These are phyloP conservation scores for Trifolium subterraneum DNA, from an alignment of 306 rosid genomes.

Conservation along the genomic window DNA sequence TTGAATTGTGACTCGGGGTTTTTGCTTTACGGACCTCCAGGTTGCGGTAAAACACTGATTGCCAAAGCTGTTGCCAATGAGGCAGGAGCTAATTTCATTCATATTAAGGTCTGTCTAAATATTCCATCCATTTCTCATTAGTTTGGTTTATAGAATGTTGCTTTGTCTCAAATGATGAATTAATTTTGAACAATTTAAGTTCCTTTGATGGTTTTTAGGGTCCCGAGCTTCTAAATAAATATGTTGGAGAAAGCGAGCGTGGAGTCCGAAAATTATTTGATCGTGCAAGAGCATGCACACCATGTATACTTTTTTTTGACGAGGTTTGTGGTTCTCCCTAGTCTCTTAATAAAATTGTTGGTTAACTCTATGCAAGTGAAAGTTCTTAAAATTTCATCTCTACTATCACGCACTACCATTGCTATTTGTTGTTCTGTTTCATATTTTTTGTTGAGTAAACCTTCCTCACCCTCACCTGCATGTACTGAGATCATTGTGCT, in stretches of 20 bases:
- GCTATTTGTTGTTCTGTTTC: too few species aligned
- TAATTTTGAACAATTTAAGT: conserved; percentile 1
- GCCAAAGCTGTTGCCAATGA: conserved; percentile 95
- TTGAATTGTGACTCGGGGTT: conserved; percentile 75
- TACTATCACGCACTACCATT: too few species aligned
- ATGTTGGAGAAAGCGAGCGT: conserved; percentile 89
- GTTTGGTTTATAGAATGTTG: not conserved
- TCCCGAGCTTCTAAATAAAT: conserved; percentile 86
- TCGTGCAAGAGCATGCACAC: conserved; percentile 80
- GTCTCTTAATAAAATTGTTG: not conserved
- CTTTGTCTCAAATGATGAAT: not conserved
- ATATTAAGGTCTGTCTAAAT: conserved; percentile 56
- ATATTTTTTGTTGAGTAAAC: too few species aligned
- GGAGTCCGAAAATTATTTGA: conserved; percentile 69
- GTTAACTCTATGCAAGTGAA: not conserved
- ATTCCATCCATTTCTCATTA: not conserved
- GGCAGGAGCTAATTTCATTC: conserved; percentile 88
- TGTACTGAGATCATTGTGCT: too few species aligned
- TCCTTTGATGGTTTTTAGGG: conserved; percentile 54
- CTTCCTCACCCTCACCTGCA: too few species aligned
- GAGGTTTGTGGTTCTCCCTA: conserved; percentile 63
- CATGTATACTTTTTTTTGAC: conserved; percentile 82
- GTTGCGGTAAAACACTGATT: conserved; percentile 93
- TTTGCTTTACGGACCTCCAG: conserved; percentile 95
- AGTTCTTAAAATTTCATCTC: not conserved